Base-by-base conservation (phyloP, 306 rosid species). In the Sphenostylis stenocarpa region DNA sequence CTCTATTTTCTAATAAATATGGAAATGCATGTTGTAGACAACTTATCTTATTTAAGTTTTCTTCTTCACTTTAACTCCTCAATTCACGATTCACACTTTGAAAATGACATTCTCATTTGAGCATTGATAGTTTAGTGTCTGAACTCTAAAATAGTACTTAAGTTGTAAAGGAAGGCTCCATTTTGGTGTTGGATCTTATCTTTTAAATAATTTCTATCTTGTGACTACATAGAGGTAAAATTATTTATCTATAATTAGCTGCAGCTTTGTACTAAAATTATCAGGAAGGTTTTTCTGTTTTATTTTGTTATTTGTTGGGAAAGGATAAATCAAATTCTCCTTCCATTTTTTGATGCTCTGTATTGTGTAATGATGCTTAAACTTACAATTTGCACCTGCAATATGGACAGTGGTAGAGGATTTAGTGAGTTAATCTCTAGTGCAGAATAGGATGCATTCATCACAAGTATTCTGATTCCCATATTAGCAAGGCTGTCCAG, bases 401-500 rank as follows among this genome's bases (percentile, higher is more conserved):
- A 81, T 67, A 73, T 80, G 81, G 64, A 39, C 53, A 76, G 77
- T 36, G 79, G 70, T 77, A 75, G 81, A 80, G 70, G 80, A 84
- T 38, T 77, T 56, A 14, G 55, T 21, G 72, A 66, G 72, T 68
- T 68, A 68, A 39, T 68, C 41, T 47, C 45, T 69, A 68, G 38
- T 16, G 58, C 86, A 55, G 78, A 84, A 45, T 79, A 61, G 29
- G 44, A 55, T 80, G 77, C 84, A 63, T 87, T 78, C 85, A 76
- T 80, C 41, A 31, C 79, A 83, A 83, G 85, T 86, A 86, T 80
- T 52, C 69, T 36, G 45, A 81, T 82, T 72, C 81, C 71, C 81
- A 76, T 85, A 82, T 82, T 87, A 70, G 84, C 86, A 73, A 85
- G 84, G 76, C 80, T 80, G 79, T 84, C 78, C 87, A 34, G 87